Base-by-base conservation (phyloP, 2,329 filamentous ascomycete genomes). In the Hirsutella rhossiliensis region DNA sequence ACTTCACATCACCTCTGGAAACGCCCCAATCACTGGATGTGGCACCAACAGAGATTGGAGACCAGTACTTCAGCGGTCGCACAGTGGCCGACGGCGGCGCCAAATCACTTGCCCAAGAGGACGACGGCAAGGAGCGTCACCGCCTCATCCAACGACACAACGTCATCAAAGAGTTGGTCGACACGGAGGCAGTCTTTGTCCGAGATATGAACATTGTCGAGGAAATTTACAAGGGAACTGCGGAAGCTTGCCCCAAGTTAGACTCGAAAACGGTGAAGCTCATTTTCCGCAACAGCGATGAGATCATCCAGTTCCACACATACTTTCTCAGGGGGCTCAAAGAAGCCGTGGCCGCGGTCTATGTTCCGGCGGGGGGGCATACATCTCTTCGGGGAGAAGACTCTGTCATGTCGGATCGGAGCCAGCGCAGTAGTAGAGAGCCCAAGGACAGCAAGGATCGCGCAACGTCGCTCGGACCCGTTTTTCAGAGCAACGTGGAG, bases 141-240 rank as follows among this genome's bases (percentile, higher is more conserved):
- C 79, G 84, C n/a, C 69, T 97, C 9, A 77, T 78, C 41, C 84
- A 90, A 58, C 83, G 92, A 18, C 79, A 83, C 44, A 80, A 94
- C 59, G 80, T 94, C 40, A 83, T 97, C 55, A 89, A 90, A 57
- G 92, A 98, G 62, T 70, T 98, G 32, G 76, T 96, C 39, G 88
- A 96, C 56, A 98, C 92, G 0, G 92, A 98, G 60, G 81, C 87
- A 40, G 81, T 83, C 6, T 97, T 94, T 62, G 81, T 94, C 45
- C 80, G 87, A 50, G 92, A 98, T 60, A 90, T 98, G 87, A 95
- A 89, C 60, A 90, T 98, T 43, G 84, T 95, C 3, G 87, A 94
- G 56, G 89, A 97, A 57, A 97, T 98, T 44, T 98, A 97, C 71
- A 94, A 94, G 63, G 88, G 87, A 38, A 97, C 92, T 1, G 86